These are phyloP conservation scores for Phlegmacium glaucopus DNA, from an alignment of 768 basidiomycete genomes.

Conservation along the genomic window DNA sequence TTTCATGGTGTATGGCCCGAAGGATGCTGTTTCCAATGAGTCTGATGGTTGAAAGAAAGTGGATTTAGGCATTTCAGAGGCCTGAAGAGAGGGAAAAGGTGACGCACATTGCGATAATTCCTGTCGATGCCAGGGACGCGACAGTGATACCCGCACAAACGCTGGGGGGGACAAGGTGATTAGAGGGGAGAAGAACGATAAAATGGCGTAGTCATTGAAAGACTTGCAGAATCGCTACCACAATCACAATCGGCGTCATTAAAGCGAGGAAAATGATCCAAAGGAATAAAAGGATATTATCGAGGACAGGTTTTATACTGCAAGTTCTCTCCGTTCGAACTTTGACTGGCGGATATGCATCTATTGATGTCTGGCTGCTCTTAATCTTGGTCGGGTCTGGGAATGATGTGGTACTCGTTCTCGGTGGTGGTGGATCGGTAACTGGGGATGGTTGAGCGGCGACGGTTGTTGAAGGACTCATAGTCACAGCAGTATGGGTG, in stretches of 20 bases:
- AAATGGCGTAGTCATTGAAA: background rate
- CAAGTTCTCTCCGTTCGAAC: too few species aligned
- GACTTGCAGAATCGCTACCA: too few species aligned
- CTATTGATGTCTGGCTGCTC: background rate
- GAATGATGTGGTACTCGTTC: background rate
- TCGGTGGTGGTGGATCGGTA: background rate
- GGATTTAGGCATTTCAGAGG: background rate
- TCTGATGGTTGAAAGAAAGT: background rate
- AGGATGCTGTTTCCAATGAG: conserved; percentile 8
- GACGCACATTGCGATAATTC: background rate
- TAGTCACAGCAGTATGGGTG: too few species aligned
- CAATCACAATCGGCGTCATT: too few species aligned
- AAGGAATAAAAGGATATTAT: too few species aligned
- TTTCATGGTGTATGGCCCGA: background rate
- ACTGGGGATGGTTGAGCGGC: background rate
- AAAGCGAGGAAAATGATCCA: too few species aligned
- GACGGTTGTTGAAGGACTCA: too few species aligned
- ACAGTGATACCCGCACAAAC: background rate
- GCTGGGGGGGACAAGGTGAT: background rate
- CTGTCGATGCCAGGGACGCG: background rate
- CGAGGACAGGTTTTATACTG: too few species aligned
- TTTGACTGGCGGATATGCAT: background rate
- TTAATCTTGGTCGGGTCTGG: background rate
- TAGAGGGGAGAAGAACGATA: background rate
- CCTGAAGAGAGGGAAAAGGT: background rate